These are phyloP conservation scores for Ogataea trehaloabstinens DNA, from an alignment of 805 yeast species.

Conservation along the genomic window DNA sequence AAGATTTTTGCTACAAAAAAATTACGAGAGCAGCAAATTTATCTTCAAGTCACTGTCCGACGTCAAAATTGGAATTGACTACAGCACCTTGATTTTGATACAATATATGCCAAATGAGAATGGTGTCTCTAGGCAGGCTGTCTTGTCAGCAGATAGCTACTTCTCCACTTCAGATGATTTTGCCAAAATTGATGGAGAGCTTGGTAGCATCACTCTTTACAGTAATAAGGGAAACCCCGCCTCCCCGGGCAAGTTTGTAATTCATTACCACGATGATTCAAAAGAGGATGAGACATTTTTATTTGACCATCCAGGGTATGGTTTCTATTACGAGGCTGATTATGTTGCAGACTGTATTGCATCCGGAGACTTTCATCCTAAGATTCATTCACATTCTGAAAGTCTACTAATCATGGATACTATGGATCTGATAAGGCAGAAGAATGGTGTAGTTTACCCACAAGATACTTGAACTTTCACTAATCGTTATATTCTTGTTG, in stretches of 20 bases:
- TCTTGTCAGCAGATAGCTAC: slow-evolving; percentile 29
- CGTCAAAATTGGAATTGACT: slow-evolving; percentile 43
- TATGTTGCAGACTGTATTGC: slow-evolving; percentile 47
- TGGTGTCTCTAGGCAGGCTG: slow-evolving; percentile 38
- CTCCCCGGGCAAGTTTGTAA: slow-evolving; percentile 29
- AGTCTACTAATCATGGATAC: slow-evolving; percentile 43
- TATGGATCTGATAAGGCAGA: slow-evolving; percentile 47
- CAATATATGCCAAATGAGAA: slow-evolving; percentile 26
- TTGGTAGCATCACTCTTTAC: slow-evolving; percentile 17
- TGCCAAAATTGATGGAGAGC: slow-evolving; percentile 17
- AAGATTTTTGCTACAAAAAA: slow-evolving; percentile 38
- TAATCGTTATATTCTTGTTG: too few relatives aligned
- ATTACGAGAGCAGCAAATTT: slow-evolving; percentile 28
- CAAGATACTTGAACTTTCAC: slow-evolving; percentile 27
- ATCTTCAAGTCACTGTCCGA: slow-evolving; percentile 32
- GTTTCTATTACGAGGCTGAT: slow-evolving; percentile 57
- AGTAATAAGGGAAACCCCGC: slow-evolving; percentile 19
- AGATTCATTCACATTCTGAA: slow-evolving; percentile 42
- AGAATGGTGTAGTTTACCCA: slow-evolving; percentile 44
- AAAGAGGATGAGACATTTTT: slow-evolving; percentile 25
- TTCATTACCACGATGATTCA: slow-evolving; percentile 31
- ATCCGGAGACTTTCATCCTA: slow-evolving; percentile 34
- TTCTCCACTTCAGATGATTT: slow-evolving; percentile 10
- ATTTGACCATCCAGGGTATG: slow-evolving; percentile 38
- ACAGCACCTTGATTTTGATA: slow-evolving; percentile 36